Evolutionary conservation across 768 basidiomycete species (phyloP).

Genomic region (Panellus pusillus): DNA sequence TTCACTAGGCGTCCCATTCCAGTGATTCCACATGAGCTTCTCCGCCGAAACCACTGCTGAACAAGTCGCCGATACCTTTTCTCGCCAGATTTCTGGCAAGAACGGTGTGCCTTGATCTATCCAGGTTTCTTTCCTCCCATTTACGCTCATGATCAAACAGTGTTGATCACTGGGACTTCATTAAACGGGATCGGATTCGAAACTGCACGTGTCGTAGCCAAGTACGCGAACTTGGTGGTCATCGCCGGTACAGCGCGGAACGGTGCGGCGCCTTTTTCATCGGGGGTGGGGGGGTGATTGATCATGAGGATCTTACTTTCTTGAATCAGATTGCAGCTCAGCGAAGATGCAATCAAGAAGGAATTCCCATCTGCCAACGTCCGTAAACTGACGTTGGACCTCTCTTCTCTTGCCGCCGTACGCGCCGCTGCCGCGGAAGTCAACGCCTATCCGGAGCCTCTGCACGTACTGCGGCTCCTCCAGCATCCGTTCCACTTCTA

Average conservation of each 20-base stretch:
- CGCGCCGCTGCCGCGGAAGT: conserved; percentile 2
- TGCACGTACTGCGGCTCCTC: background rate
- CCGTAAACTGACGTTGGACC: background rate
- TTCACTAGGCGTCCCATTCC: background rate
- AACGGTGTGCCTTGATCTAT: background rate
- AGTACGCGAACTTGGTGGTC: conserved; percentile 3
- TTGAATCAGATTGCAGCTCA: too few species aligned
- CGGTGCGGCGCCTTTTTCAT: background rate
- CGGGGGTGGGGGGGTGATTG: too few species aligned
- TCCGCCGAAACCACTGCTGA: background rate
- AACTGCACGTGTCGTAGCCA: background rate
- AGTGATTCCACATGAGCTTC: background rate
- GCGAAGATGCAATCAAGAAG: too few species aligned
- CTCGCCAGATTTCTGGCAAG: background rate
- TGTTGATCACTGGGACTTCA: conserved; percentile 1
- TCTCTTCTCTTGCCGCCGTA: background rate
- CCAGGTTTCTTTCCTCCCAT: too few species aligned
- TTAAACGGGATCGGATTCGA: conserved; percentile 5
- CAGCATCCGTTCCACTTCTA: too few species aligned
- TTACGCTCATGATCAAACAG: background rate
- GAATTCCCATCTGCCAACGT: background rate
- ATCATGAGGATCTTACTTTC: too few species aligned
- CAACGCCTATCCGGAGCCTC: background rate
- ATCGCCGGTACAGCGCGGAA: conserved; percentile 1
- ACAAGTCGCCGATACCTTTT: background rate